A percentile compares a stretch with the other conserved stretches of the same genome.
Conservation (phyloP, 2,329 filamentous ascomycete species). For the Domatiomyces globalis region DNA sequence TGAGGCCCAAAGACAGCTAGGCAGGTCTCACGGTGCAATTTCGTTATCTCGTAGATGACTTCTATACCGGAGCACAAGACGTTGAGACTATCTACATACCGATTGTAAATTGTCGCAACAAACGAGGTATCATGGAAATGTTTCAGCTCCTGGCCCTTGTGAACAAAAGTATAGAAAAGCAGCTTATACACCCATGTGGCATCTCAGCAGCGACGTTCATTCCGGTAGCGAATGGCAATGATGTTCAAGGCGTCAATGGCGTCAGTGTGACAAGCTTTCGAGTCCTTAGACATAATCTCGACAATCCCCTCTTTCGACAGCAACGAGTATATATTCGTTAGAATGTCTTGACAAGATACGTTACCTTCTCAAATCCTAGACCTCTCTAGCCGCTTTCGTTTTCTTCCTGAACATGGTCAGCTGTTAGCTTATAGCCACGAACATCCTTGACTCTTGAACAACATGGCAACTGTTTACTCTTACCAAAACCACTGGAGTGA, state of each 20-base stretch:
- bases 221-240: constrained; percentile 27
- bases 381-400: no score
- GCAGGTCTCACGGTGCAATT: constrained; percentile 24
- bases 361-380: no score
- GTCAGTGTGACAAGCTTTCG: constrained; percentile 23
- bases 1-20: constrained; percentile 24
- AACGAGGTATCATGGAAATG: constrained; percentile 25
- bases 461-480: background rate
- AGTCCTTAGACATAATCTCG: constrained; percentile 28
- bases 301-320: no score
- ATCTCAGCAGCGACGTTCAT: constrained; percentile 26
- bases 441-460: no score
- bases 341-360: no score
- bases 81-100: constrained; percentile 26
- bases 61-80: constrained; percentile 21
- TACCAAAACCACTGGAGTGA: background rate
- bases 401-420: no score
- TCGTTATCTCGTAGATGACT: constrained; percentile 23
- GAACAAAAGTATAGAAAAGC: constrained; percentile 27
- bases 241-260: constrained; percentile 27
- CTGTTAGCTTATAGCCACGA: no score
- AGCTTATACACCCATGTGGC: constrained; percentile 24
- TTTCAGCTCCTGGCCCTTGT: constrained; percentile 21
- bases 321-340: no score
- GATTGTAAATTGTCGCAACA: constrained; percentile 23